These are phyloP conservation scores for Microdochium paspali DNA, from an alignment of 2,329 filamentous ascomycete species.

Conservation along the genomic window DNA sequence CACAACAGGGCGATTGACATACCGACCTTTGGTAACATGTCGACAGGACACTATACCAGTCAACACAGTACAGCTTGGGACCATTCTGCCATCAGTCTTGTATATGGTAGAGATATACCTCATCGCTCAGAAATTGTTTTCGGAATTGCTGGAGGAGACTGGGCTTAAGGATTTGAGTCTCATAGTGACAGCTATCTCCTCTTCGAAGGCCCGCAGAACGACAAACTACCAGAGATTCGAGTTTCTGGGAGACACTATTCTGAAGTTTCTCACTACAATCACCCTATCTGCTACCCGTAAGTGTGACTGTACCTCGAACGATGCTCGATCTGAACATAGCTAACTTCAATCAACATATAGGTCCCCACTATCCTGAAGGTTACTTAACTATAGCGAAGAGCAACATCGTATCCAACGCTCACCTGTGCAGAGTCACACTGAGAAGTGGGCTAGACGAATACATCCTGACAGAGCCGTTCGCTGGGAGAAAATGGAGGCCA, in stretches of 20 bases:
- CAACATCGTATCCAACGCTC: conserved; percentile 62
- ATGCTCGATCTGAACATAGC: conserved; percentile 4
- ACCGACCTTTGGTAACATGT: conserved; percentile 38
- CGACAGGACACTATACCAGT: conserved; percentile 37
- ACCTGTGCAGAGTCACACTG: conserved; percentile 57
- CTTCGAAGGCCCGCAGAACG: conserved; percentile 48
- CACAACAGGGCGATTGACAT: conserved; percentile 28
- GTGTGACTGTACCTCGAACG: conserved; percentile 13
- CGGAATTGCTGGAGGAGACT: conserved; percentile 42
- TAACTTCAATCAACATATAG: conserved; percentile 27
- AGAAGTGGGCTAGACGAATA: conserved; percentile 59
- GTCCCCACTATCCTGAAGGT: conserved; percentile 66
- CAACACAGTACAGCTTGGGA: conserved; percentile 36
- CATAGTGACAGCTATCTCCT: conserved; percentile 60
- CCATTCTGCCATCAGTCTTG: conserved; percentile 64
- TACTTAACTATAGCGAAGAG: conserved; percentile 62
- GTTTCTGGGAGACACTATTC: conserved; percentile 74
- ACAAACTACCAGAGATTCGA: conserved; percentile 77
- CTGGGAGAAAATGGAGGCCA: conserved; percentile 62
- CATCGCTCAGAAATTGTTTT: conserved; percentile 50
- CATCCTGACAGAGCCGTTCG: conserved; percentile 61
- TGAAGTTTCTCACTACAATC: conserved; percentile 65
- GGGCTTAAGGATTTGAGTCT: conserved; percentile 42
- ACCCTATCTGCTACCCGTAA: conserved; percentile 49
- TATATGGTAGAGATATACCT: conserved; percentile 59